Conservation (phyloP, 768 basidiomycete genomes). For the Baorangia bicolor region DNA sequence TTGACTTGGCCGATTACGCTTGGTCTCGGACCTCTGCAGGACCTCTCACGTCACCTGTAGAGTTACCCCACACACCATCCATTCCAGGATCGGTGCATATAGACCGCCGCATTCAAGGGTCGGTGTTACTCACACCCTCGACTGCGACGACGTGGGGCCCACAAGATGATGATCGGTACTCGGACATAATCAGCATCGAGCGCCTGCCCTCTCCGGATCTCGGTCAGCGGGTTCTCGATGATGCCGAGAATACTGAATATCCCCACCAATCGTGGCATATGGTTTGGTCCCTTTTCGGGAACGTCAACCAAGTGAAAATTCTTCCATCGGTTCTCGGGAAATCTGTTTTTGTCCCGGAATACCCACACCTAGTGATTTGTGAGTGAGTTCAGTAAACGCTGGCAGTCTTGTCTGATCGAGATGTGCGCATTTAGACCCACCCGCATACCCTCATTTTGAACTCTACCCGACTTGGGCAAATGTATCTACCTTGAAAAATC, state of each 20-base stretch:
- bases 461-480: slow-evolving; percentile 29
- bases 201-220: slow-evolving; percentile 59
- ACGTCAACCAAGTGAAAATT: background rate
- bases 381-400: slow-evolving; percentile 4
- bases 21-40: slow-evolving; percentile 73
- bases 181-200: slow-evolving; percentile 34
- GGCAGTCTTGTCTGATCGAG: slow-evolving; percentile 2
- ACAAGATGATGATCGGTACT: slow-evolving; percentile 42
- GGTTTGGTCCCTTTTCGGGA: slow-evolving; percentile 10
- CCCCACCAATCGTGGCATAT: slow-evolving; percentile 7
- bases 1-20: slow-evolving; percentile 62
- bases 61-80: slow-evolving; percentile 39
- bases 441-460: slow-evolving; percentile 33
- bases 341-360: slow-evolving; percentile 11
- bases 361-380: slow-evolving; percentile 32
- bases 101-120: slow-evolving; percentile 52
- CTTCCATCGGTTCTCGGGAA: background rate
- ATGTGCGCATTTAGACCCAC: slow-evolving; percentile 11
- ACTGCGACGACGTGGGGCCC: slow-evolving; percentile 53
- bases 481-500: background rate
- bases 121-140: slow-evolving; percentile 49
- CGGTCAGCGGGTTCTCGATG: slow-evolving; percentile 53
- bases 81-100: slow-evolving; percentile 55
- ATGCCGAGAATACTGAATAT: slow-evolving; percentile 42
- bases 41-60: slow-evolving; percentile 47